These are phyloP conservation scores for Tricholoma sp. DNA, from an alignment of 768 basidiomycete genomes.

Conservation along the genomic window DNA sequence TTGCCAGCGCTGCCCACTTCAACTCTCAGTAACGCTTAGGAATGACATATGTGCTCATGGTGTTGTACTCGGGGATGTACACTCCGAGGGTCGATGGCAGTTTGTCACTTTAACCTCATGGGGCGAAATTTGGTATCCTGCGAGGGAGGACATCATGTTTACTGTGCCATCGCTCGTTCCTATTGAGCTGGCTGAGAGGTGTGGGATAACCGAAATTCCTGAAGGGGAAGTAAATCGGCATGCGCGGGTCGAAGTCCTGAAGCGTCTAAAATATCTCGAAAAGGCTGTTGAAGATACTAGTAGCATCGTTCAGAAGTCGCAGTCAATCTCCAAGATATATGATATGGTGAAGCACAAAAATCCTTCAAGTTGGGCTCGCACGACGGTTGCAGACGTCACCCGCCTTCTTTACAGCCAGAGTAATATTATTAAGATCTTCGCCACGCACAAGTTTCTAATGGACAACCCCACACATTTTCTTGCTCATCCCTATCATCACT, in stretches of 20 bases:
- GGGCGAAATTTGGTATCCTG: conserved; percentile 51
- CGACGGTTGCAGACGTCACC: conserved; percentile 53
- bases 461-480: conserved; percentile 45
- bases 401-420: conserved; percentile 33
- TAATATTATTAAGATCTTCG: conserved; percentile 32
- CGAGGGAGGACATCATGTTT: conserved; percentile 53
- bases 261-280: conserved; percentile 50
- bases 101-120: conserved; percentile 29
- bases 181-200: conserved; percentile 39
- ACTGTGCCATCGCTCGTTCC: conserved; percentile 53
- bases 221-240: conserved; percentile 31
- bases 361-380: conserved; percentile 46
- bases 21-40: conserved; percentile 18
- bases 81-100: conserved; percentile 14
- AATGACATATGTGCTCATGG: conserved; percentile 26
- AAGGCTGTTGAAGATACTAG: conserved; percentile 39
- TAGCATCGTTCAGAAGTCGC: conserved; percentile 16
- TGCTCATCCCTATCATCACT: conserved; percentile 42
- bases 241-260: conserved; percentile 64
- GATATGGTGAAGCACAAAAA: conserved; percentile 37
- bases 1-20: conserved; percentile 4
- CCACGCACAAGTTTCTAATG: conserved; percentile 68
- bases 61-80: conserved; percentile 29
- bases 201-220: conserved; percentile 32
- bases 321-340: conserved; percentile 36